Base-by-base conservation (phyloP, 352 stramenopile species). In the Globisporangium barbulae region DNA sequence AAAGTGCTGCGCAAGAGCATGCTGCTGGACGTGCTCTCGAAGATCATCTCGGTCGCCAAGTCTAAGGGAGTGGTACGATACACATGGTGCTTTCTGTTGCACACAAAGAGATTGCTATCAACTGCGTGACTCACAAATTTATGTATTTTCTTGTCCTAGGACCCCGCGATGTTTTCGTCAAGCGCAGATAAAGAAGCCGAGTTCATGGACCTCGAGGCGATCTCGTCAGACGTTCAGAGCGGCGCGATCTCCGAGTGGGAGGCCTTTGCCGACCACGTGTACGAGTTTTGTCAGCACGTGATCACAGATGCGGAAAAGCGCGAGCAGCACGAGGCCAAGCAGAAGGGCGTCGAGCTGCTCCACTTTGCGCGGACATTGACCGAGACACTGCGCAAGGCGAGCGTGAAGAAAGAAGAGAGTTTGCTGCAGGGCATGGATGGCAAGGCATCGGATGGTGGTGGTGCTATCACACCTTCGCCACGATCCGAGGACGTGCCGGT, bases 11-110 rank as follows among this genome's bases (percentile, higher is more conserved):
- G 81, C n/a, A 75, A 78, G 50, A 85, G 61, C 58, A 88, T 93
- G 84, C 65, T 93, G 71, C 77, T 91, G 22, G 84, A 93, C 39
- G 82, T 93, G 31, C 56, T 93, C 55, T 90, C 81, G 8, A 93
- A 93, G 76, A 91, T 93, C 68, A 73, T 83, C 22, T 91, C 81
- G 13, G 84, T 93, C 6, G 84, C 84, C 6, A 87, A 84, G 59
- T 88, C 80, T 28, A 93, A 93, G 59, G 73, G 71, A 19, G 82
- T 91, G 59, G 68, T 78, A 45, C 48, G 65, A 66, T 7, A 41
- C 35, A 41, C 35, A 12, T 41, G 9, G 21, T 28, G 7, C 13
- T 6, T 53, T 30, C 3, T 52, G 15, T 59, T 21, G 37, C 9
- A 37, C n/a, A 31, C 6, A 17, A 44, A 42, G 52, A 44, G 30